Evolutionary conservation across 2,329 filamentous ascomycete genomes (phyloP).

Genomic region (Aspergillus puulaauensis): DNA sequence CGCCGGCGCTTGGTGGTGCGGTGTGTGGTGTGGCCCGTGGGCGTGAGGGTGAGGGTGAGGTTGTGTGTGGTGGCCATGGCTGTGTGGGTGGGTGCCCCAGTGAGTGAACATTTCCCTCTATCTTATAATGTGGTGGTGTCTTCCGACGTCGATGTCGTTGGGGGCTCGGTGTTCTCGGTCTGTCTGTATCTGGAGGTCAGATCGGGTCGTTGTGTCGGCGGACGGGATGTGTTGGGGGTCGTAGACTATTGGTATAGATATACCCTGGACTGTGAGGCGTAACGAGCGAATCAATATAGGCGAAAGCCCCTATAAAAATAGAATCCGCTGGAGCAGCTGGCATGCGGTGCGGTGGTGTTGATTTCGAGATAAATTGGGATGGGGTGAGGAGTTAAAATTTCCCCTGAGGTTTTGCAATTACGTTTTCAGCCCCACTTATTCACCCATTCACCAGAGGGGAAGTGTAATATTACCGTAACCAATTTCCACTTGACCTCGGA

Average conservation of each 20-base stretch:
- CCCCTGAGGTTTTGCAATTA: conserved; percentile 20
- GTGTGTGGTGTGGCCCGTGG: neutral
- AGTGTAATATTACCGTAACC: conserved; percentile 4
- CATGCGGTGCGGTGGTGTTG: neutral
- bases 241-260: too few species aligned
- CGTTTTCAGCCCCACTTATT: neutral
- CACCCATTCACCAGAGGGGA: neutral
- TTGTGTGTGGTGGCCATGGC: neutral
- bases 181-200: too few species aligned
- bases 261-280: too few species aligned
- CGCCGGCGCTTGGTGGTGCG: neutral
- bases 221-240: too few species aligned
- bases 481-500: neutral
- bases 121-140: neutral
- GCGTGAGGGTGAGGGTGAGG: neutral
- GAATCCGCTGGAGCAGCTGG: neutral
- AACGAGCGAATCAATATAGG: neutral
- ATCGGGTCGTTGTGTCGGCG: too few species aligned
- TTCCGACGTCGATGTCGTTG: too few species aligned
- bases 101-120: conserved; percentile 2
- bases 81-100: conserved; percentile 2
- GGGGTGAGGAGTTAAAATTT: conserved; percentile 5
- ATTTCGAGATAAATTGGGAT: neutral
- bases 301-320: neutral
- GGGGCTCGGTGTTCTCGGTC: too few species aligned